phyloP scores from a whole-genome alignment of 202 grass and related monocot species.

The Panicum hallii region DNA sequence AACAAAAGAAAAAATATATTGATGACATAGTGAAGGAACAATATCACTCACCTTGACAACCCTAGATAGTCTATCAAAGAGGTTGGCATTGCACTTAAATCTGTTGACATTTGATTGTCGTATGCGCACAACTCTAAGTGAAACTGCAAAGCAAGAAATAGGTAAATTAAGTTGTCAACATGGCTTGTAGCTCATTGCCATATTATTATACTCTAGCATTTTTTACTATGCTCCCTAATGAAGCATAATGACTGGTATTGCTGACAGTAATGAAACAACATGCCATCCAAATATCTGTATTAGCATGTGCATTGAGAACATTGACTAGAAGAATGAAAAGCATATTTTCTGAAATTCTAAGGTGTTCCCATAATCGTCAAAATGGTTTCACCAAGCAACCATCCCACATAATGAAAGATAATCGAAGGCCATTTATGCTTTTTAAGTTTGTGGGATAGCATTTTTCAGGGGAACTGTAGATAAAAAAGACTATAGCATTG shows the following conservation, averaged over 20 bases:
- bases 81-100: slow-evolving; percentile 71
- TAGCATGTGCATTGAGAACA: not conserved
- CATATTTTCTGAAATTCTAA: not conserved
- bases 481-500: not conserved
- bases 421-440: not conserved
- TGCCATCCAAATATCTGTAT: not conserved
- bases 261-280: slow-evolving; percentile 3
- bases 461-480: not conserved
- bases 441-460: not conserved
- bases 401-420: not conserved
- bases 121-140: slow-evolving; percentile 60
- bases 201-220: not conserved
- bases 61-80: slow-evolving; percentile 75
- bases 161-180: slow-evolving; percentile 28
- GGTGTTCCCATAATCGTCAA: not conserved
- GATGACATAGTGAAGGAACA: slow-evolving; percentile 9
- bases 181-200: not conserved
- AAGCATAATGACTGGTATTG: not conserved
- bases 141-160: slow-evolving; percentile 41
- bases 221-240: not conserved
- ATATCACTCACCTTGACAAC: slow-evolving; percentile 63
- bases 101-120: slow-evolving; percentile 53
- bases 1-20: not conserved
- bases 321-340: not conserved
- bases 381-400: not conserved